These are phyloP conservation scores for Alternaria gansuensis DNA, from an alignment of 2,329 filamentous ascomycete species.

Conservation along the genomic window DNA sequence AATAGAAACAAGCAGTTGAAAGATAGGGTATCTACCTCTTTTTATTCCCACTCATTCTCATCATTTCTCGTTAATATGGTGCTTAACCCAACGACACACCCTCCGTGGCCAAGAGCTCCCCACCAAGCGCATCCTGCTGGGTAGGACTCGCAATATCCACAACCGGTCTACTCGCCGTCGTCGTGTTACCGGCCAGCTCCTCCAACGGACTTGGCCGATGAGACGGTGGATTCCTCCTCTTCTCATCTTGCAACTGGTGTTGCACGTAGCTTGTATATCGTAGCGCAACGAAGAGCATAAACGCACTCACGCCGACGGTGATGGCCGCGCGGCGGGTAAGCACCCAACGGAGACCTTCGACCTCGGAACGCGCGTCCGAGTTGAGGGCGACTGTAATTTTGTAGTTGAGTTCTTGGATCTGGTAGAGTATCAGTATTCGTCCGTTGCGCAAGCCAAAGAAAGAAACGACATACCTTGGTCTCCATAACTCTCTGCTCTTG, in stretches of 20 bases:
- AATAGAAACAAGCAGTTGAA: no score
- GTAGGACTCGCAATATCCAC: slow-evolving; percentile 15
- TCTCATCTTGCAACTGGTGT: slow-evolving; percentile 53
- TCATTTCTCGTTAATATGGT: background rate
- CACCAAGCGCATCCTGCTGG: slow-evolving; percentile 36
- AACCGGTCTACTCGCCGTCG: slow-evolving; percentile 6
- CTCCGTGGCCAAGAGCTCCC: slow-evolving; percentile 45
- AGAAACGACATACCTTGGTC: slow-evolving; percentile 66
- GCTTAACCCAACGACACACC: slow-evolving; percentile 47
- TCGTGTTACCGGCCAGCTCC: slow-evolving; percentile 7
- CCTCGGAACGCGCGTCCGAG: slow-evolving; percentile 89
- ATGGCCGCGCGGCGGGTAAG: slow-evolving; percentile 71
- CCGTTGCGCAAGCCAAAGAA: background rate
- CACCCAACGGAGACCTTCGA: slow-evolving; percentile 91
- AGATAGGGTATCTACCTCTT: background rate
- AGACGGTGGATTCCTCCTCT: slow-evolving; percentile 46
- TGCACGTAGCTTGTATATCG: slow-evolving; percentile 53
- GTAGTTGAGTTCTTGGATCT: slow-evolving; percentile 95
- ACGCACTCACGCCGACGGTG: slow-evolving; percentile 61
- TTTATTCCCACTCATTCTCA: background rate
- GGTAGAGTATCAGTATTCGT: slow-evolving; percentile 5
- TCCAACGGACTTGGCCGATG: slow-evolving; percentile 27
- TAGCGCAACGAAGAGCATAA: slow-evolving; percentile 56
- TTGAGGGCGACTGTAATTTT: slow-evolving; percentile 92
- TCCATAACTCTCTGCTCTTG: slow-evolving; percentile 88